Evolutionary conservation across 2,329 filamentous ascomycete genomes (phyloP).

Genomic region (Aureobasidium subglaciale): DNA sequence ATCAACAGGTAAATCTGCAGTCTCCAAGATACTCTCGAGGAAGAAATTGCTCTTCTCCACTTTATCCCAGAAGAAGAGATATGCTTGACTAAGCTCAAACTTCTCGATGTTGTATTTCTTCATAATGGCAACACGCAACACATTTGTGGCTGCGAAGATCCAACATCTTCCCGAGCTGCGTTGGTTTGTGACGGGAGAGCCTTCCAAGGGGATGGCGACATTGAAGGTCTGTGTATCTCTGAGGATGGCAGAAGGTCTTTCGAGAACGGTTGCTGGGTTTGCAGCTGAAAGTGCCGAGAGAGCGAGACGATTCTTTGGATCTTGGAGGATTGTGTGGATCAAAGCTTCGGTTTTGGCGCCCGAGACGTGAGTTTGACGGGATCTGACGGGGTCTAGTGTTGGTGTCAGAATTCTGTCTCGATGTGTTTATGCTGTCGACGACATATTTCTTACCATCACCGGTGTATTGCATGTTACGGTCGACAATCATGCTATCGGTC

Average conservation of each 20-base stretch:
- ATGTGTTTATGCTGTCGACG: too few relatives aligned
- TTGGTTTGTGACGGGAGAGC: constrained; percentile 78
- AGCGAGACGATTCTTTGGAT: constrained; percentile 58
- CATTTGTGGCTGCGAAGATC: constrained; percentile 87
- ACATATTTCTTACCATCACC: background rate
- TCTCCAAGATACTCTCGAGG: constrained; percentile 75
- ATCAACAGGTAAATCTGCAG: constrained; percentile 62
- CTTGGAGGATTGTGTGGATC: constrained; percentile 28
- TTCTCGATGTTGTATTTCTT: constrained; percentile 68
- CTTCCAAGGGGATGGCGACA: constrained; percentile 72
- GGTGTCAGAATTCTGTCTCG: too few relatives aligned
- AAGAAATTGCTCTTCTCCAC: constrained; percentile 89
- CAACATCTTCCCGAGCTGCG: constrained; percentile 76
- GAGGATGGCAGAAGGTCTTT: constrained; percentile 55
- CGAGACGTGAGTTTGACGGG: constrained; percentile 21
- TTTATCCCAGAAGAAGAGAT: constrained; percentile 92
- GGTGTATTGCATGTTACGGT: background rate
- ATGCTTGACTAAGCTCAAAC: constrained; percentile 82
- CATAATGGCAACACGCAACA: constrained; percentile 84
- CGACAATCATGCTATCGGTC: constrained; percentile 15
- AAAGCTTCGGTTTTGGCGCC: constrained; percentile 26
- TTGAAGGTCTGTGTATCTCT: constrained; percentile 77
- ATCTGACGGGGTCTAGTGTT: background rate
- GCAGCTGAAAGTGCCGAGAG: constrained; percentile 64
- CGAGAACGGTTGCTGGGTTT: constrained; percentile 59